Evolutionary conservation across 2,329 filamentous ascomycete species (phyloP).

Genomic region (Fusarium beomiforme): DNA sequence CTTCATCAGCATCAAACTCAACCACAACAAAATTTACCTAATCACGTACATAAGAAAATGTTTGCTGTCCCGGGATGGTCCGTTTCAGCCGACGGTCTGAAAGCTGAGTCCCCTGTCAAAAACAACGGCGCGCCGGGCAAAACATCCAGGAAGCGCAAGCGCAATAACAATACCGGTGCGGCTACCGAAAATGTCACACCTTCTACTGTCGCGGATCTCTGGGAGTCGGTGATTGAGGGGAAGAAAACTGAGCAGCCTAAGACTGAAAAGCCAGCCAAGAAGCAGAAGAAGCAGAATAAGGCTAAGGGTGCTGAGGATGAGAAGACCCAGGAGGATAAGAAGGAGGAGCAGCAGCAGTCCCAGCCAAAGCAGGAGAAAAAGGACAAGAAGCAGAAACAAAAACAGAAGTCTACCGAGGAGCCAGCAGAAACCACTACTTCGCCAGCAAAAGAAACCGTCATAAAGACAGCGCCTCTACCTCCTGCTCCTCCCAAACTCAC

Average conservation of each 20-base stretch:
- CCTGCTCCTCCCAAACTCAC: slow-evolving; percentile 74
- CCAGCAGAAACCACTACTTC: slow-evolving; percentile 17
- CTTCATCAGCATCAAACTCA: slow-evolving; percentile 19
- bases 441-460: slow-evolving; percentile 34
- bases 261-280: slow-evolving; percentile 46
- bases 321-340: slow-evolving; percentile 27
- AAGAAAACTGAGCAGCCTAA: slow-evolving; percentile 53
- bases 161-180: slow-evolving; percentile 37
- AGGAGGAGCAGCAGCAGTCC: slow-evolving; percentile 34
- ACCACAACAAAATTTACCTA: slow-evolving; percentile 1
- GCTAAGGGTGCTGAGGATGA: slow-evolving; percentile 39
- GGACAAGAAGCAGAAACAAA: slow-evolving; percentile 40
- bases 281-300: slow-evolving; percentile 48
- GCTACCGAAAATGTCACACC: slow-evolving; percentile 63
- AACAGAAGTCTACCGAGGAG: slow-evolving; percentile 30
- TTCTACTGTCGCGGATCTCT: slow-evolving; percentile 80
- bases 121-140: slow-evolving; percentile 49
- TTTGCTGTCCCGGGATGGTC: slow-evolving; percentile 96
- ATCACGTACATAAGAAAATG: slow-evolving; percentile 62
- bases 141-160: slow-evolving; percentile 70
- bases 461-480: slow-evolving; percentile 48
- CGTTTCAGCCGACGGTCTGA: slow-evolving; percentile 76
- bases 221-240: slow-evolving; percentile 81
- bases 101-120: slow-evolving; percentile 66
- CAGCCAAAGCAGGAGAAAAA: slow-evolving; percentile 53